Conservation (phyloP, 495 filamentous ascomycete species). For the Penicillium coffeae region DNA sequence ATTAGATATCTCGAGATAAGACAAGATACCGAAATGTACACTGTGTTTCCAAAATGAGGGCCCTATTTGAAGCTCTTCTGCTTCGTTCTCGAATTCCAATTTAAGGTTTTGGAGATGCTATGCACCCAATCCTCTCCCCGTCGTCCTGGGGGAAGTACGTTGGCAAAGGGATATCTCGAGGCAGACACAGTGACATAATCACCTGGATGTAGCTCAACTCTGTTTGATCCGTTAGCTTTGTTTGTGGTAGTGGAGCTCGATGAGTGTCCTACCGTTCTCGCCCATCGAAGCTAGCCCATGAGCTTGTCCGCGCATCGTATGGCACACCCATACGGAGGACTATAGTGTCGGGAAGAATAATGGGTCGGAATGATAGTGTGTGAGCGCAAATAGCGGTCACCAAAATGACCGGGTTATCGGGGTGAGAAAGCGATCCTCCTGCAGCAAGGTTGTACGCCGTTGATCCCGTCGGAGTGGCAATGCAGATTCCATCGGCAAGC, state of each 20-base stretch:
- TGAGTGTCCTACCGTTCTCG: slow-evolving; percentile 59
- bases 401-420: slow-evolving; percentile 95
- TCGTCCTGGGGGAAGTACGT: slow-evolving; percentile 70
- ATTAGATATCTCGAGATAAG: neutral
- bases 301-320: slow-evolving; percentile 81
- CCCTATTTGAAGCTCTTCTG: slow-evolving; percentile 58
- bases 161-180: slow-evolving; percentile 87
- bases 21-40: neutral
- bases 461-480: slow-evolving; percentile 87
- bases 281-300: slow-evolving; percentile 97
- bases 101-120: slow-evolving; percentile 80
- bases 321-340: slow-evolving; percentile 89
- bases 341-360: slow-evolving; percentile 93
- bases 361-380: slow-evolving; percentile 90
- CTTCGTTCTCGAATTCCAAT: slow-evolving; percentile 83
- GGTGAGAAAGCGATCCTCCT: slow-evolving; percentile 91
- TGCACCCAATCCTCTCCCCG: slow-evolving; percentile 90
- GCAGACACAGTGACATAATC: slow-evolving; percentile 97
- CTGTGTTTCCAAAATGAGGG: neutral
- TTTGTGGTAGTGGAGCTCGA: neutral
- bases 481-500: slow-evolving; percentile 83
- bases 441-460: slow-evolving; percentile 98
- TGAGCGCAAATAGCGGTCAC: slow-evolving; percentile 95
- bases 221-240: slow-evolving; percentile 12
- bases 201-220: slow-evolving; percentile 78